Evolutionary conservation across 176 grass and related monocot species (phyloP).

Genomic region (Carex parvula): DNA sequence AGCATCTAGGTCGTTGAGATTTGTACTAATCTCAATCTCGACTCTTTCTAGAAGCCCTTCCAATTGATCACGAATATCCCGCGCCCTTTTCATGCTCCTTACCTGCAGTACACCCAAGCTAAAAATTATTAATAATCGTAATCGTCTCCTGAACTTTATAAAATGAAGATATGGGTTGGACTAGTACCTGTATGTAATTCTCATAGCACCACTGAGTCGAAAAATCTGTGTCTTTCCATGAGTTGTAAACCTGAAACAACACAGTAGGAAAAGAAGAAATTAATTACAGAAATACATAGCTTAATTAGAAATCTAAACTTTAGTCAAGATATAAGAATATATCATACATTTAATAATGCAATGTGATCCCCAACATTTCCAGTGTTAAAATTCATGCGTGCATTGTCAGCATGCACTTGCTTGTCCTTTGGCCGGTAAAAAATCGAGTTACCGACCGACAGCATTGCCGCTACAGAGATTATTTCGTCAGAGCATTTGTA

Average conservation of each 20-base stretch:
- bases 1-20: conserved; percentile 61
- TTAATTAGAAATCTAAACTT: conserved; percentile 15
- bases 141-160: background rate
- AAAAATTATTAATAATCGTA: background rate
- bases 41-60: conserved; percentile 92
- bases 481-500: conserved; percentile 87
- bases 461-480: conserved; percentile 75
- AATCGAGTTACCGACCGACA: conserved; percentile 86
- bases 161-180: conserved; percentile 9
- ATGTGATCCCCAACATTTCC: conserved; percentile 93
- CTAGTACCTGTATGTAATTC: conserved; percentile 83
- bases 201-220: conserved; percentile 97
- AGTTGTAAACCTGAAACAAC: conserved; percentile 68
- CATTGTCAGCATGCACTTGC: conserved; percentile 94
- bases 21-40: conserved; percentile 84
- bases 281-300: conserved; percentile 9
- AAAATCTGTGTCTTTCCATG: conserved; percentile 88
- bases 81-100: conserved; percentile 83
- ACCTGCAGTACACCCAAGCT: conserved; percentile 43
- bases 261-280: conserved; percentile 25
- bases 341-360: conserved; percentile 71
- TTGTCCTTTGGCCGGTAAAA: conserved; percentile 98
- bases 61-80: conserved; percentile 90
- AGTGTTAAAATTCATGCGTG: conserved; percentile 79
- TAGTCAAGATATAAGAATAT: background rate